Evolutionary conservation across 2,329 filamentous ascomycete species (phyloP), one percentile per base, ranked within the genome.

Genomic region (Domatiomyces globalis): DNA sequence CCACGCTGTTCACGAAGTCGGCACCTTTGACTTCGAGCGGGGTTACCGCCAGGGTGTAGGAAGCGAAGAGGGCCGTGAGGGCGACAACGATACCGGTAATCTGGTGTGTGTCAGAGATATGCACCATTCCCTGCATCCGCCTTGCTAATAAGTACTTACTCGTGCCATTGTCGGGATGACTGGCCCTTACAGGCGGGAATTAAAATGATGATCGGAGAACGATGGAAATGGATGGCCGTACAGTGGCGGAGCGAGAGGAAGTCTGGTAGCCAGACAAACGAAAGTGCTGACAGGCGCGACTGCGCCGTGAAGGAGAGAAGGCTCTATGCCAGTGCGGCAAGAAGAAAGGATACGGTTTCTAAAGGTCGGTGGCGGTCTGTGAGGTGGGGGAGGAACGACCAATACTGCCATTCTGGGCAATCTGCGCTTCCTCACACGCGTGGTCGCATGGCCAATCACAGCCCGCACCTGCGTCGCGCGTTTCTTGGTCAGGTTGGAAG

Each of bases 1-100:
- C 78, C 50, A 74, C 68, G 36, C 71, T 72, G 63, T 81, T 75
- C 59, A 83, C 71, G 65, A 83, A 81, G 63, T 82, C 74, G 64
- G 77, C 75, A 53, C 78, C 77, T 51, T 73, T 63, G 49, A 81
- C 73, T 52, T 73, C 71, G 51, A 82, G 69, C 5, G 78, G 73
- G 50, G 74, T 73, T 45, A 81, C 74, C 25, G 78, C 77, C 18
- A 68, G 62, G 42, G 70, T 72, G 58, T 74, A 65, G 58, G 70
- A 65, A 43, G 71, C 64, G 51, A 73, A 64, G 50, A 68, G 62
- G 27, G 69, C 66, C 55, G 67, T 63, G 51, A 72, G 59, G 45
- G 59, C 63, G 60, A 61, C 33, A 4, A 56, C 27, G 22, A 51
- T 19, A 46, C 52, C 27, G 45, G 55, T 54, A 51, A 60, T 49